Base-by-base conservation (phyloP, 345 rosid genomes). In the Nephelium lappaceum region DNA sequence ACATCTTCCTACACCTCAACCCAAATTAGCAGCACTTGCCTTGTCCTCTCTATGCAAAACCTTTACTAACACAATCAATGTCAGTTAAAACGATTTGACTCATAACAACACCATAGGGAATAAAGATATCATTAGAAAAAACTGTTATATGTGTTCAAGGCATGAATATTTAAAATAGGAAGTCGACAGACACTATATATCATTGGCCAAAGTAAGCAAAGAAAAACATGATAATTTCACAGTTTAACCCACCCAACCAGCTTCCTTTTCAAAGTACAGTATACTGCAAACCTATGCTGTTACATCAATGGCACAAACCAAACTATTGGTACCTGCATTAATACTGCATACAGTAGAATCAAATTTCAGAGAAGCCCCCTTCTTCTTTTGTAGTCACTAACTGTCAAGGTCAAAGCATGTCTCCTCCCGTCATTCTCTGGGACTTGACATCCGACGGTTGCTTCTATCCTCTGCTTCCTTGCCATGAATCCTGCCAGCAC, bases 331-430 rank as follows among this genome's bases (percentile, higher is more conserved):
- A 64, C 31, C 61, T 63, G 71, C 7, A 10, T 43, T 31, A 58
- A 62, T 47, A n/a, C 16, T 19, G 77, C 61, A 63, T 19, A 43
- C 6, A 5, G 31, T 4, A 49, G 21, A 27, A n/a, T n/a, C 49
- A 36, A 14, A 66, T 75, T 57, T 92, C 88, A 97, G 63, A 97
- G 93, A 78, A 97, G 98, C 67, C 99, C 98, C 84, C 98, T 93
- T 77, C 99, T 89, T 82, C 98, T 94, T 89, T 97, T 94, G 94
- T 97, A 97, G 79, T 94, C 99, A 67, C 99, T 85, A 61, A 97
- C 98, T 15, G 98, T 97, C 83, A 97, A 84, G 62, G 99, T 94
- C 78, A 93, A 86, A 49, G 88, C 90, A 77, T 92, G 98, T 69
- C 99, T 87, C 87, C 91, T 88, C 41, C 94, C 98, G 77, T 94